Percentiles rank a stretch among this genome's conserved stretches.
Conservation (phyloP, 169 alveolate genomes). For the Perkinsus chesapeaki region DNA sequence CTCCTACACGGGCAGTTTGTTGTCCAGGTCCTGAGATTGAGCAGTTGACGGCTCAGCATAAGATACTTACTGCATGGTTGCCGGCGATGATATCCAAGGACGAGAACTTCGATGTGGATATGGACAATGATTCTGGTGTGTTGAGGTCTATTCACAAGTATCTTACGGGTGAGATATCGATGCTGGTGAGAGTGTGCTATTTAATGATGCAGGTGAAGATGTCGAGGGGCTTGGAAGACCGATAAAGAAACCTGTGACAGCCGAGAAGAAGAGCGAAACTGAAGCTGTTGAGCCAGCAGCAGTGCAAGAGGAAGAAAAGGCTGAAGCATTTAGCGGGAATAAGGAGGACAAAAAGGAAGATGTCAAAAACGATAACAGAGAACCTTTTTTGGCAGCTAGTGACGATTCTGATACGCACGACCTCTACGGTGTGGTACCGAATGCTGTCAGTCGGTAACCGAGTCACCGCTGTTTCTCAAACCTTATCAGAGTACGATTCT, state of each 20-base stretch:
- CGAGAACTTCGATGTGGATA: background rate
- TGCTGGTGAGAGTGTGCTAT: too few relatives aligned
- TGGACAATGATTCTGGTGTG: background rate
- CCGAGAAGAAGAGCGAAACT: background rate
- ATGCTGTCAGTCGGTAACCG: too few relatives aligned
- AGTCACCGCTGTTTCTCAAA: too few relatives aligned
- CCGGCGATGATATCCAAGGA: background rate
- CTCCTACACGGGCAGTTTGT: background rate
- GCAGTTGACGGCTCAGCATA: background rate
- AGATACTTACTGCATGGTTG: background rate
- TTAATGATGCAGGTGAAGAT: background rate
- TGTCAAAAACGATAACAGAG: too few relatives aligned
- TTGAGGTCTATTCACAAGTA: background rate
- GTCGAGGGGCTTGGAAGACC: background rate
- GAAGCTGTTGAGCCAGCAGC: background rate
- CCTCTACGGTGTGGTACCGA: too few relatives aligned
- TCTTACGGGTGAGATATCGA: background rate
- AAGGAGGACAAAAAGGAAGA: background rate
- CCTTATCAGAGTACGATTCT: too few relatives aligned
- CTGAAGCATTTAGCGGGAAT: background rate
- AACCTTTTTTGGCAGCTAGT: too few relatives aligned
- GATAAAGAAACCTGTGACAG: background rate
- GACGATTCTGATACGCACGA: too few relatives aligned
- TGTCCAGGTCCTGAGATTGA: background rate
- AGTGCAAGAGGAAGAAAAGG: background rate